A percentile compares a stretch with the other conserved stretches of the same genome.
phyloP scores from a whole-genome alignment of 2,329 filamentous ascomycete species.

The Blastomyces parvus region DNA sequence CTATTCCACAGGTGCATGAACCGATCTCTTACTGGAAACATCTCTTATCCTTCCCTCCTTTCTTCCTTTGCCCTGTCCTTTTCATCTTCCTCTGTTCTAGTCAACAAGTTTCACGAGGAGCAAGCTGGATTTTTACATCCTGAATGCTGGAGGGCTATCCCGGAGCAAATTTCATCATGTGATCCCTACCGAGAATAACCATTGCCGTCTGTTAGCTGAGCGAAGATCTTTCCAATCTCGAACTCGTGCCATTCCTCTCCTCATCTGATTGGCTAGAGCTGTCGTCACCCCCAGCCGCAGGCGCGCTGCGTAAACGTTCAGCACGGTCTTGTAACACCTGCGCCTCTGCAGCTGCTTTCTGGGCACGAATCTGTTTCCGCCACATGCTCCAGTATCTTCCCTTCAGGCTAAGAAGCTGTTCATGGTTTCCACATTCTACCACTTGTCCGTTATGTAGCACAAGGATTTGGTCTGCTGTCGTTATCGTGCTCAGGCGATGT shows the following conservation, averaged over 20 bases:
- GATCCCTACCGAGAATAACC: conserved; percentile 7
- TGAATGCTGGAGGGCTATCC: not conserved
- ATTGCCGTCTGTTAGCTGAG: conserved; percentile 11
- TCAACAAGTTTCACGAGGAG: not conserved
- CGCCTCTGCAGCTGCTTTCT: conserved; percentile 57
- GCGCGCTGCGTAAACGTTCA: conserved; percentile 35
- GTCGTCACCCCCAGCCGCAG: conserved; percentile 31
- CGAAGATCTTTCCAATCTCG: conserved; percentile 12
- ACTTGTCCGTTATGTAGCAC: conserved; percentile 70
- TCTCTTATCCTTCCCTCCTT: conserved; percentile 10
- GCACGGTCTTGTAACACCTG: conserved; percentile 38
- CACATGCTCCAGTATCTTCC: conserved; percentile 79
- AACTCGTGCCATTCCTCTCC: conserved; percentile 22
- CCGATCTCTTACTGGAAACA: not conserved
- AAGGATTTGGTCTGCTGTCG: conserved; percentile 74
- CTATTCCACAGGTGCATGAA: conserved; percentile 3
- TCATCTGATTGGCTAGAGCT: conserved; percentile 43
- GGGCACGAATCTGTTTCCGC: conserved; percentile 76
- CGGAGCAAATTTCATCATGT: not conserved
- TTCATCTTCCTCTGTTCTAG: conserved; percentile 1
- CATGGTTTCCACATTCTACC: conserved; percentile 67
- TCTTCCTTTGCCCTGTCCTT: conserved; percentile 7
- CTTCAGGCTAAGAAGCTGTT: conserved; percentile 58
- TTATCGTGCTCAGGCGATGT: conserved; percentile 77
- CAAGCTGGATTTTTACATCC: conserved; percentile 4